Conservation (phyloP, 441 rosid species). For the Raphanus hybrid region DNA sequence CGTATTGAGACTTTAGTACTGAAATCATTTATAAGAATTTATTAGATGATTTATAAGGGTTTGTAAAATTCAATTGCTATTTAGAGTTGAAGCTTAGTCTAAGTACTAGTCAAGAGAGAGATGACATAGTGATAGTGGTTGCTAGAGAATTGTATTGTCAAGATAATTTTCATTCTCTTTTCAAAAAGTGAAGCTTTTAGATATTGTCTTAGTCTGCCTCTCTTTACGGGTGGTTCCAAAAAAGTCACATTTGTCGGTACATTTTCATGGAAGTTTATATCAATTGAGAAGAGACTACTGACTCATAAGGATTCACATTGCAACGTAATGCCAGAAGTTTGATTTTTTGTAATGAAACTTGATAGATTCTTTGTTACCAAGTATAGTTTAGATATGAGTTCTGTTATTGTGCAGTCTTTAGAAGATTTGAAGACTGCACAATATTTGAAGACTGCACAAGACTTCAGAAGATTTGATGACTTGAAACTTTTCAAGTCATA, state of each 20-base stretch:
- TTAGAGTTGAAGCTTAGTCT: no score
- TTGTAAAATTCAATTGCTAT: no score
- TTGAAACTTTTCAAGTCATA: no score
- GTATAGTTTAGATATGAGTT: background rate
- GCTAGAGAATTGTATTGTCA: background rate
- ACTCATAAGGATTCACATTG: constrained; percentile 2
- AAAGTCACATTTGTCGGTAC: constrained; percentile 1
- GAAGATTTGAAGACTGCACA: constrained; percentile 50
- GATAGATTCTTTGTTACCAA: background rate
- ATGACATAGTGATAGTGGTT: background rate
- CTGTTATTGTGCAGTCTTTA: constrained; percentile 56
- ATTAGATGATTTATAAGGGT: no score
- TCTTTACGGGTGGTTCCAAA: background rate
- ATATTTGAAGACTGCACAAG: no score
- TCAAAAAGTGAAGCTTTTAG: background rate
- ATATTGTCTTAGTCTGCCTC: background rate
- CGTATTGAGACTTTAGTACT: no score
- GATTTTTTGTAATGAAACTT: constrained; percentile 1
- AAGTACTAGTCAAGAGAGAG: no score
- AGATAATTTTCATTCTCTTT: background rate
- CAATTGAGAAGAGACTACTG: constrained; percentile 31
- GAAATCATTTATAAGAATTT: no score
- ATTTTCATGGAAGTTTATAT: constrained; percentile 31
- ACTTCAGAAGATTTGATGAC: no score
- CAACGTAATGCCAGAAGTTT: constrained; percentile 34